These are phyloP conservation scores for Carex myosuroides DNA, from an alignment of 176 grass and related monocot genomes.

Conservation along the genomic window DNA sequence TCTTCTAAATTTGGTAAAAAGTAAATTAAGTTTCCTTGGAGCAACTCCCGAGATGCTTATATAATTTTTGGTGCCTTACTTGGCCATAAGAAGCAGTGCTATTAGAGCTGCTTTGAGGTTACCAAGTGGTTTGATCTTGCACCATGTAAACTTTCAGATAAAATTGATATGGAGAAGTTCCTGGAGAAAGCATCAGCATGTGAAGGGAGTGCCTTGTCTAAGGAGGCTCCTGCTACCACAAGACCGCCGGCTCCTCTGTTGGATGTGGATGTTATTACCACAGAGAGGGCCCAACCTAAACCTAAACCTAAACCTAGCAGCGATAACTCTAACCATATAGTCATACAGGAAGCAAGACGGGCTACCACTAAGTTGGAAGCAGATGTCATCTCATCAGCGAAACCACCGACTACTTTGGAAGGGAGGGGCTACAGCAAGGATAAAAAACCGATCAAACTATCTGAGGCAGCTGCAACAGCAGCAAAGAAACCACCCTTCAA, in stretches of 20 bases:
- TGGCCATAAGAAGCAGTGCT: not conserved
- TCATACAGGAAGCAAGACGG: constrained; percentile 38
- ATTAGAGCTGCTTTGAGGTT: not conserved
- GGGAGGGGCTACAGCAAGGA: constrained; percentile 19
- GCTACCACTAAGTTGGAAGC: constrained; percentile 9
- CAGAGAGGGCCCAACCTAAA: constrained; percentile 3
- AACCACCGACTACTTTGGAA: constrained; percentile 31
- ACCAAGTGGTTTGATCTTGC: not conserved
- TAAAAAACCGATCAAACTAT: constrained; percentile 27
- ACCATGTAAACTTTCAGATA: constrained; percentile 41
- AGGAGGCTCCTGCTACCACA: constrained; percentile 31
- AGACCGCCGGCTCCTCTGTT: constrained; percentile 14
- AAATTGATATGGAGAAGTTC: constrained; percentile 46
- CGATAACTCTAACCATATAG: constrained; percentile 22
- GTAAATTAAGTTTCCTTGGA: not conserved
- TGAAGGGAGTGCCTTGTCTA: constrained; percentile 43
- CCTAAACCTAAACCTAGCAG: not conserved
- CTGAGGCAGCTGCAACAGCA: constrained; percentile 19
- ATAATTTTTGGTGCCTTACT: not conserved
- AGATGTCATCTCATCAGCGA: not conserved
- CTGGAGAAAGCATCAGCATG: constrained; percentile 42
- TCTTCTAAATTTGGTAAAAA: not conserved
- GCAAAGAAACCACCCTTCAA: constrained; percentile 10
- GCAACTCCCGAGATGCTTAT: not conserved
- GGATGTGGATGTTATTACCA: constrained; percentile 10